phyloP scores from a whole-genome alignment of 805 yeast species.

The Candida suzukii region DNA sequence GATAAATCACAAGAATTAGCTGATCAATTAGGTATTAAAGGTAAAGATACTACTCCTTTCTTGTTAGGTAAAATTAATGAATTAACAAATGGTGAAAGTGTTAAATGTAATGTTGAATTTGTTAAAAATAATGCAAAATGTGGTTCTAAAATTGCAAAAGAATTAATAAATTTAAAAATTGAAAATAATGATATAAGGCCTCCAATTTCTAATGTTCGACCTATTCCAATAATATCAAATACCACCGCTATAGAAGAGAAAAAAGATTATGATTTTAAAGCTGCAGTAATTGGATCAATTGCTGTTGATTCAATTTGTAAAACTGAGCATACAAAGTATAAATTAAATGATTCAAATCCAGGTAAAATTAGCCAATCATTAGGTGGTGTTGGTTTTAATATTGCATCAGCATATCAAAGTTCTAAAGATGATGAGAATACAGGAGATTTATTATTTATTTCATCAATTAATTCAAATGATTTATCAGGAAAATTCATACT shows the following conservation, averaged over 20 bases:
- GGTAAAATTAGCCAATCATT: conserved; percentile 48
- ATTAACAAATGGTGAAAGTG: conserved; percentile 64
- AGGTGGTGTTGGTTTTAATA: conserved; percentile 85
- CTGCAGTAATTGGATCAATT: conserved; percentile 63
- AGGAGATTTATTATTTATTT: conserved; percentile 36
- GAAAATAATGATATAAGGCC: not conserved
- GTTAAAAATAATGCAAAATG: conserved; percentile 69
- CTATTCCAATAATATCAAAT: not conserved
- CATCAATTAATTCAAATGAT: conserved; percentile 54
- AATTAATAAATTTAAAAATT: conserved; percentile 29
- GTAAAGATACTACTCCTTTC: conserved; percentile 79
- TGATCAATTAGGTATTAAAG: conserved; percentile 40
- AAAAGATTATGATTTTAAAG: conserved; percentile 6
- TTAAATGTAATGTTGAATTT: conserved; percentile 63
- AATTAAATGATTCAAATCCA: conserved; percentile 64
- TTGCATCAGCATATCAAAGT: conserved; percentile 52
- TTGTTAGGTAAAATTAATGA: conserved; percentile 57
- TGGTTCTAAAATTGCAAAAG: conserved; percentile 62
- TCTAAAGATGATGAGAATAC: too few species aligned
- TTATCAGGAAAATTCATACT: conserved; percentile 32
- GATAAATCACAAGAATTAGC: conserved; percentile 55
- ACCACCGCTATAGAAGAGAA: not conserved
- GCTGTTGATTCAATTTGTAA: conserved; percentile 68
- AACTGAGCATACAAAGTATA: conserved; percentile 20
- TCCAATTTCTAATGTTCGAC: not conserved